phyloP scores from a whole-genome alignment of 2,329 filamentous ascomycete species.

The Colletotrichum melonis region DNA sequence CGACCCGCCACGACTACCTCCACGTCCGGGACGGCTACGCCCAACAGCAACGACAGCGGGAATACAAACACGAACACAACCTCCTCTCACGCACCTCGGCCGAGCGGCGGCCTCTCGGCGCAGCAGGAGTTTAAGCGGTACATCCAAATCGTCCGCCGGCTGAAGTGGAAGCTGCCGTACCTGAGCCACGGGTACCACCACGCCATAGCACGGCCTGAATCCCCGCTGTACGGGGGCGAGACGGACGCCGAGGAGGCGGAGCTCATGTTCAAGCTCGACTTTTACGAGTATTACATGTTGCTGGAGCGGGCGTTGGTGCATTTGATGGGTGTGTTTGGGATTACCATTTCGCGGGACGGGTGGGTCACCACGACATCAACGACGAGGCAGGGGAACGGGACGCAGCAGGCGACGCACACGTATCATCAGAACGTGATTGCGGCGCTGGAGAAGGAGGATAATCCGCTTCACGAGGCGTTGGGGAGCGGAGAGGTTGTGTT shows the following conservation, averaged over 20 bases:
- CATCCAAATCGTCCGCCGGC: conserved; percentile 68
- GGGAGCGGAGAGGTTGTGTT: conserved; percentile 65
- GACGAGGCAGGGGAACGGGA: neutral
- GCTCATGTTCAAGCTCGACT: conserved; percentile 82
- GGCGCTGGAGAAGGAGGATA: conserved; percentile 66
- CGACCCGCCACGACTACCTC: neutral
- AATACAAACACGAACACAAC: neutral
- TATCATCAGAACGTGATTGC: conserved; percentile 79
- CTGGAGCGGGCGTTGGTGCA: conserved; percentile 78
- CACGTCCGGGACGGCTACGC: neutral
- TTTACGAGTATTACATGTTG: conserved; percentile 80
- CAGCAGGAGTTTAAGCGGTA: conserved; percentile 65
- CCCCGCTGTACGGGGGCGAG: conserved; percentile 47
- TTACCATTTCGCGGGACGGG: conserved; percentile 56
- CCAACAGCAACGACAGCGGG: neutral
- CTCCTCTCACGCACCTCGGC: neutral
- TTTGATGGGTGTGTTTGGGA: conserved; percentile 72
- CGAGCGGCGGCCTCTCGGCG: conserved; percentile 36
- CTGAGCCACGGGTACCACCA: conserved; percentile 67
- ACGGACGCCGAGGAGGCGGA: conserved; percentile 60
- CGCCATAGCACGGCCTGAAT: conserved; percentile 51
- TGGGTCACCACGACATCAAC: conserved; percentile 1
- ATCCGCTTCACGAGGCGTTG: conserved; percentile 67
- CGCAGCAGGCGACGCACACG: conserved; percentile 41
- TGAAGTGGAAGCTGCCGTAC: conserved; percentile 73